Percentiles rank a stretch among this genome's conserved stretches.
Conservation (phyloP, 2,329 filamentous ascomycete genomes). For the Fusarium globosum region DNA sequence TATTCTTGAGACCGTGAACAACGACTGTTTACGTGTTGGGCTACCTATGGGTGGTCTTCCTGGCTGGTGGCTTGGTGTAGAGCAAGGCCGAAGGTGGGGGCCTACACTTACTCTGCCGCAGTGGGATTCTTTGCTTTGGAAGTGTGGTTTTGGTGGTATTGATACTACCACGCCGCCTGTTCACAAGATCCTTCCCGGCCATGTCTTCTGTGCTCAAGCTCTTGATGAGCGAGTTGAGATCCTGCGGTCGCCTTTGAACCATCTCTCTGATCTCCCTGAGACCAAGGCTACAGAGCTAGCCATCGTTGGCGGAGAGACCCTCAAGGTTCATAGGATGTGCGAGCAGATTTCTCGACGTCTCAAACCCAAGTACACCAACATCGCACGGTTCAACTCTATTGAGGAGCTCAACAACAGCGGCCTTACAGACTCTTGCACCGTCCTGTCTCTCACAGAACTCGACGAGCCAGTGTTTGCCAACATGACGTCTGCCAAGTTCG, state of each 20-base stretch:
- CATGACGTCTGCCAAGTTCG: fast-evolving
- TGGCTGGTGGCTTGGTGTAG: neutral
- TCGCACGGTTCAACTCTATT: neutral
- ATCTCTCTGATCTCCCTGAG: fast-evolving
- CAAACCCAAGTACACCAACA: fast-evolving
- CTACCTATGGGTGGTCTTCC: constrained; percentile 6
- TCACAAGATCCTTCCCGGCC: neutral
- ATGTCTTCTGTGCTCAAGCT: neutral
- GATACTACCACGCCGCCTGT: neutral
- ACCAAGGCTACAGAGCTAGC: neutral
- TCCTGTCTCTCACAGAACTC: neutral
- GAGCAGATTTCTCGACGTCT: neutral
- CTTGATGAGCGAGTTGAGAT: neutral
- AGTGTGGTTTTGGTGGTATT: neutral
- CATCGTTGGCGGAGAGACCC: neutral
- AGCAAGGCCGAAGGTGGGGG: neutral
- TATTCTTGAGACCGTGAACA: neutral
- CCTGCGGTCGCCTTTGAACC: neutral
- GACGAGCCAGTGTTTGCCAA: neutral
- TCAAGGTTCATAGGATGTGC: neutral
- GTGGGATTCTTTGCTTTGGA: neutral
- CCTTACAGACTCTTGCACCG: neutral
- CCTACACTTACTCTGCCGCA: neutral
- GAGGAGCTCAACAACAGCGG: neutral
- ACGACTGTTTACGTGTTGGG: neutral